Evolutionary conservation across 345 rosid species (phyloP), one percentile per base, ranked within the genome.

Genomic region (Populus pruinosa): DNA sequence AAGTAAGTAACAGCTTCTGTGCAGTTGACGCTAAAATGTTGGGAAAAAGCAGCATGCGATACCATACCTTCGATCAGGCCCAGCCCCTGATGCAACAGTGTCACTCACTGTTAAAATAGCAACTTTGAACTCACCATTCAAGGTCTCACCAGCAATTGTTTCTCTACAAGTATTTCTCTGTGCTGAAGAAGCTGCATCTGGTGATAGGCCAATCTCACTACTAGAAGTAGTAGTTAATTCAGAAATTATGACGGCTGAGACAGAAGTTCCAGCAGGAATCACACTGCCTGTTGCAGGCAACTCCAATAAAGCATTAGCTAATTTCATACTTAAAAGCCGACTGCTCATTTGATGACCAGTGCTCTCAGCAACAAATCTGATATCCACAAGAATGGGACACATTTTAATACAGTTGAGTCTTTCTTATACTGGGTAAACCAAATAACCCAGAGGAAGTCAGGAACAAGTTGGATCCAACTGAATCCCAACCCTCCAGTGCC

Each of bases 301-400:
- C 89, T 90, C 94, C 84, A 96, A 78, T 84, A 96, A 82, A 74
- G 90, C 99, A 89, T 93, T 96, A 66, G 96, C 96, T 17, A 90
- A 90, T 84, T 89, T 96, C 97, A 93, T 92, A 87, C 92, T 92
- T 85, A 93, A 83, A 76, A 96, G 98, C 78, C 95, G 87, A 84
- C 98, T 92, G 84, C 98, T 93, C 88, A 85, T 85, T 84, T 93
- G 98, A 79, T 86, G 90, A 56, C 99, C 96, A 59, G 98, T 93
- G 88, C 98, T 93, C 87, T 88, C 94, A 68, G 96, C 96, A 86
- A 93, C 87, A 88, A 92, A 92, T 82, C 99, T 96, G 86, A 85
- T 78, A 75, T 61, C 72, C 50, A 11, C 18, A 61, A 78, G 33
- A 25, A 71, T 49, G 70, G 4, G 31, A 59, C 21, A 65, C 21